Evolutionary conservation across 768 basidiomycete species (phyloP).

Genomic region (Infundibulicybe gibba): DNA sequence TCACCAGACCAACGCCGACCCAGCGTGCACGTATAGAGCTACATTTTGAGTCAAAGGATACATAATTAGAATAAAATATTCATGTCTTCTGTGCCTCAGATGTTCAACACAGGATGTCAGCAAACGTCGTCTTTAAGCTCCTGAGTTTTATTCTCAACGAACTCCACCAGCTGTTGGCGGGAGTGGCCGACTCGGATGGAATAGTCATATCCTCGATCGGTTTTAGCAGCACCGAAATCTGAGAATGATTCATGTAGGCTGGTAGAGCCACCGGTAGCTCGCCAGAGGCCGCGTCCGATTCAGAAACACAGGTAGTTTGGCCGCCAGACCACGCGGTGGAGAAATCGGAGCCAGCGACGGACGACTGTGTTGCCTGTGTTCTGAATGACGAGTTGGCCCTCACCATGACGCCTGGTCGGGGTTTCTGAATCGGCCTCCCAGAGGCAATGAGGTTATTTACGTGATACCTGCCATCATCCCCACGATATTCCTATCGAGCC

Average conservation of each 20-base stretch:
- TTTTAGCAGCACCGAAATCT: conserved; percentile 6
- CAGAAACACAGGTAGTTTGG: conserved; percentile 12
- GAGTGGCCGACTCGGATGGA: background rate
- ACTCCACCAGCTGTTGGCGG: conserved; percentile 8
- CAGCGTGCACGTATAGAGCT: no score
- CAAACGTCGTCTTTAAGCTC: conserved; percentile 9
- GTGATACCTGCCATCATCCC: background rate
- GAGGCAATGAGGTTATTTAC: no score
- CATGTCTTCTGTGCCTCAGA: no score
- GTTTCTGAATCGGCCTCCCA: no score
- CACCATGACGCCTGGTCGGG: no score
- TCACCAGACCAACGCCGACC: no score
- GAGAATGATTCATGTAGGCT: background rate
- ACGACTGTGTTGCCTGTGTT: conserved; percentile 30
- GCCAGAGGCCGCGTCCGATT: conserved; percentile 15
- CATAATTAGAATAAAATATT: no score
- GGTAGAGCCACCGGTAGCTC: conserved; percentile 15
- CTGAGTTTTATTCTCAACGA: conserved; percentile 16
- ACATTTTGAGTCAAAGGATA: no score
- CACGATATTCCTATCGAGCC: background rate
- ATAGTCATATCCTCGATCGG: no score
- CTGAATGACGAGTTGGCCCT: conserved; percentile 23
- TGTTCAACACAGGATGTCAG: no score
- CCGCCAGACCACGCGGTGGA: conserved; percentile 27
- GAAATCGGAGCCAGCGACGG: conserved; percentile 22